Evolutionary conservation across 257 asterid genomes (phyloP).

Genomic region (Petunia secreta): DNA sequence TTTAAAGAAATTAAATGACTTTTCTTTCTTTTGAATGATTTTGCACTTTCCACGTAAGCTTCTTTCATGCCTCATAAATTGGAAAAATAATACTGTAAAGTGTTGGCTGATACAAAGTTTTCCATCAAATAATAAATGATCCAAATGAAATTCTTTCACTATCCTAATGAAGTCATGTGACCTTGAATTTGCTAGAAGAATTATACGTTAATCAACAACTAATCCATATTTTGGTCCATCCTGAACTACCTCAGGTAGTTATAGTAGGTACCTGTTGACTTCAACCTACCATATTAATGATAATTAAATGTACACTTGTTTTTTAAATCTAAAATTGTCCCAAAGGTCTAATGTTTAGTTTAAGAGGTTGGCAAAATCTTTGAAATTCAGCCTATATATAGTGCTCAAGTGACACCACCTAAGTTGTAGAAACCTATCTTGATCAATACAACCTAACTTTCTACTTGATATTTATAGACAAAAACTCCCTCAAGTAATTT

Average conservation of each 20-base stretch:
- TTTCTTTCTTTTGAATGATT: constrained; percentile 2
- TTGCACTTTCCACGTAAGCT: constrained; percentile 8
- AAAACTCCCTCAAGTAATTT: background rate
- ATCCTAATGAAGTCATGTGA: background rate
- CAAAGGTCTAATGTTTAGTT: background rate
- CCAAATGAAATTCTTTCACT: background rate
- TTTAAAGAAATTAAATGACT: background rate
- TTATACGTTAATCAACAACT: background rate
- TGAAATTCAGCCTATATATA: background rate
- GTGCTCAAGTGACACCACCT: background rate
- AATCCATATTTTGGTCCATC: background rate
- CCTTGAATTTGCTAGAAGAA: background rate
- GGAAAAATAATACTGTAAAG: background rate
- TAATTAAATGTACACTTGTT: background rate
- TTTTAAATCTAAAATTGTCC: background rate
- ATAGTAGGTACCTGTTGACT: background rate
- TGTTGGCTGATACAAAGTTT: background rate
- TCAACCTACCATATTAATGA: background rate
- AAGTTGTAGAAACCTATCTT: background rate
- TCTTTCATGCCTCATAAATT: background rate
- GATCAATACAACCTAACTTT: background rate
- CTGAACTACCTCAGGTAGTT: background rate
- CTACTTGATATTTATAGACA: background rate
- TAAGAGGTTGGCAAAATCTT: background rate
- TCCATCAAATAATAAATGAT: background rate